Base-by-base conservation (phyloP, 192 early-diverging fungal species). In the Rhizophagus clarus region DNA sequence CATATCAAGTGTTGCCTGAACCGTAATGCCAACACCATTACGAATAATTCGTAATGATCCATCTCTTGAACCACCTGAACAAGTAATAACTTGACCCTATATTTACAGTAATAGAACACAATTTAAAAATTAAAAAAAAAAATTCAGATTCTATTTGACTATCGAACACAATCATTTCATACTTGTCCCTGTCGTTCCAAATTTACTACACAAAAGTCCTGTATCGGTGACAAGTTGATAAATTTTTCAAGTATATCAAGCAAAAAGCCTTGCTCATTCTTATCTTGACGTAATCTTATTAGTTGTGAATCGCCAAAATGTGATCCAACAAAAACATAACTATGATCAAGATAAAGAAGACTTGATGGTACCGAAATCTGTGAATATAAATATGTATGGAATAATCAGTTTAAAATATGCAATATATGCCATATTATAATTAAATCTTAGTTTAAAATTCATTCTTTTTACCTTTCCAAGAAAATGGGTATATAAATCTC, bases 21-120 rank as follows among this genome's bases (percentile, higher is more conserved):
- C 88, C n/a, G 89, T 88, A 32, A 99, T 91, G 12, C 95, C 95
- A 60, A 99, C 89, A 15, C 98, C 97, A 82, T 94, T 96, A 63
- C 94, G 88, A 56, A 99, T 92, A 20, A 97, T 85, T 31, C 95
- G 85, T 40, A 99, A 82, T 0, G 90, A 89, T 4, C 96, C 94
- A 79, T 90, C 89, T 67, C 90, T 91, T 71, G 84, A 86, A 15
- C 83, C 86, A 2, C 97, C 97, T n/a, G 93, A 94, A 80, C 95
- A 96, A 14, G 96, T 91, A 8, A 99, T 93, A 7, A 97, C 85
- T 84, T 96, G 91, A 28, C 89, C 89, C 84, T 92, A 83, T 8
- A 67, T 24, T 32, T 67, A 61, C 14, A 45, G 61, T 56, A 61
- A 61, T 67, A n/a, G n/a, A n/a, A n/a, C n/a, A n/a, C n/a, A n/a